Evolutionary conservation across 2,329 filamentous ascomycete species (phyloP).

Genomic region (Venturia oleaginea): DNA sequence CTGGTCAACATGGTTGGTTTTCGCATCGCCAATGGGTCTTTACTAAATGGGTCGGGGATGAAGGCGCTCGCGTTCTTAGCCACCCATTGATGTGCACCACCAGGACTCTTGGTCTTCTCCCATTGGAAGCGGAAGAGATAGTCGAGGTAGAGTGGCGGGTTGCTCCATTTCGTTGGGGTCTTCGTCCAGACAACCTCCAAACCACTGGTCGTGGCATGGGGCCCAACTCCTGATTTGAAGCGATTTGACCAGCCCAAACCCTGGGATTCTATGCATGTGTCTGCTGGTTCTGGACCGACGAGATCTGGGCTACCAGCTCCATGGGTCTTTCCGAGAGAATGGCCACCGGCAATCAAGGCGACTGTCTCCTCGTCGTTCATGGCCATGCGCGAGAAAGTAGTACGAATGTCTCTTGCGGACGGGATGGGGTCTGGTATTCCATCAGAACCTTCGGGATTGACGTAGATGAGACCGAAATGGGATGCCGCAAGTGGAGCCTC

Average conservation of each 20-base stretch:
- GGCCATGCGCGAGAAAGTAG: slow-evolving; percentile 70
- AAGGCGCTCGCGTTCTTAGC: slow-evolving; percentile 58
- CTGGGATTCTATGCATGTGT: slow-evolving; percentile 53
- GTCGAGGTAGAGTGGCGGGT: slow-evolving; percentile 52
- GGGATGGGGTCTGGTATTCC: slow-evolving; percentile 60
- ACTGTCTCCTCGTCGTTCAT: slow-evolving; percentile 79
- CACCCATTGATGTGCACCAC: slow-evolving; percentile 67
- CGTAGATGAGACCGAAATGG: slow-evolving; percentile 72
- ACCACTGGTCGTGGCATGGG: slow-evolving; percentile 64
- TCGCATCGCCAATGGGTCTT: slow-evolving; percentile 60
- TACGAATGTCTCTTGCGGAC: slow-evolving; percentile 62
- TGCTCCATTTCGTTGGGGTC: slow-evolving; percentile 68
- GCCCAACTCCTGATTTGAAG: slow-evolving; percentile 56
- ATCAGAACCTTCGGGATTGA: slow-evolving; percentile 71
- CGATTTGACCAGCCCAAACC: slow-evolving; percentile 65
- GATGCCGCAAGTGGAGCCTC: slow-evolving; percentile 59
- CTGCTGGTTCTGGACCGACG: slow-evolving; percentile 60
- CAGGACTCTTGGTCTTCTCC: slow-evolving; percentile 66
- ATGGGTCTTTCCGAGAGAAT: slow-evolving; percentile 73
- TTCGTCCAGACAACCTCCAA: slow-evolving; percentile 73
- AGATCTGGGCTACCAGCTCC: slow-evolving; percentile 58
- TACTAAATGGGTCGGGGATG: slow-evolving; percentile 57
- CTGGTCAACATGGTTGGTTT: slow-evolving; percentile 68
- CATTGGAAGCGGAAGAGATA: slow-evolving; percentile 73
- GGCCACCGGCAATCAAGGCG: slow-evolving; percentile 67